Conservation (phyloP, 495 filamentous ascomycete genomes). For the Hyaloscypha finlandica region DNA sequence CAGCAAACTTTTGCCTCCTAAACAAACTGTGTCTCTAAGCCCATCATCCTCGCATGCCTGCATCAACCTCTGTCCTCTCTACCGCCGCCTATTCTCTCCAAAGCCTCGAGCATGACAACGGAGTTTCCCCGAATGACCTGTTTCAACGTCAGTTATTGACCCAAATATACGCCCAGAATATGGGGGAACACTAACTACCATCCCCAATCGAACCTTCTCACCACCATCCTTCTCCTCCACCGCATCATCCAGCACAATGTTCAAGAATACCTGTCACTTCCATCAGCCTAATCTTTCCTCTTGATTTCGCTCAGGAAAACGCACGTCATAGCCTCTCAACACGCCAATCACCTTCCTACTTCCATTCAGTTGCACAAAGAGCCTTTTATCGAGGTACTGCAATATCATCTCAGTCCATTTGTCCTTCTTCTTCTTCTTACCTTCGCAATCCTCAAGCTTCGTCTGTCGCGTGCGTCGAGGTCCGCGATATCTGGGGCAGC, state of each 20-base stretch:
- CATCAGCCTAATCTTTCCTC: conserved; percentile 9
- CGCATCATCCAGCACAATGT: conserved; percentile 97
- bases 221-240: conserved; percentile 91
- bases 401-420: conserved; percentile 26
- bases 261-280: conserved; percentile 82
- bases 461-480: conserved; percentile 15
- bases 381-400: conserved; percentile 98
- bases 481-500: background rate
- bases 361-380: conserved; percentile 97
- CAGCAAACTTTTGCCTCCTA: conserved; percentile 16
- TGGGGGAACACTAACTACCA: conserved; percentile 68
- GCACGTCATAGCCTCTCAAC: conserved; percentile 92
- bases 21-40: background rate
- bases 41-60: background rate
- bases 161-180: background rate
- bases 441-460: conserved; percentile 6
- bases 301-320: conserved; percentile 29
- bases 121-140: conserved; percentile 88
- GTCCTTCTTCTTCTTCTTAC: conserved; percentile 20
- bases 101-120: conserved; percentile 91
- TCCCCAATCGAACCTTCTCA: conserved; percentile 88
- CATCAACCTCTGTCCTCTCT: conserved; percentile 30
- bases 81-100: conserved; percentile 54
- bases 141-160: background rate
- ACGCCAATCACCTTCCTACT: conserved; percentile 96